phyloP scores from a whole-genome alignment of 768 basidiomycete genomes.

The Panellus pusillus region DNA sequence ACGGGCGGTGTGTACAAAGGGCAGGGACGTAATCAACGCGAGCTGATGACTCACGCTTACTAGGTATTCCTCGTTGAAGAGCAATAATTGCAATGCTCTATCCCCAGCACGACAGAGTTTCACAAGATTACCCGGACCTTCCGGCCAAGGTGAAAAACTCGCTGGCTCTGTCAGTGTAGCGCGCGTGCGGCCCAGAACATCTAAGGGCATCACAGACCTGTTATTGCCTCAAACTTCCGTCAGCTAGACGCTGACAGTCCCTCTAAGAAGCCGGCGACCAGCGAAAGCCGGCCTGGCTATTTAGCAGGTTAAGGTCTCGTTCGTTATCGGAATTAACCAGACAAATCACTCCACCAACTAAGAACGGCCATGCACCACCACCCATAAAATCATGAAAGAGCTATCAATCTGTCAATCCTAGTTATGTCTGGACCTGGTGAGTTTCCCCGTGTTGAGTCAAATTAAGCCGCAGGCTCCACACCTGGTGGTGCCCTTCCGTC shows the following conservation, averaged over 20 bases:
- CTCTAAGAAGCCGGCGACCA: conserved; percentile 83
- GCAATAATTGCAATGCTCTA: too few relatives aligned
- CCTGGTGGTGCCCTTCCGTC: conserved; percentile 63
- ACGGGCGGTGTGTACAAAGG: too few relatives aligned
- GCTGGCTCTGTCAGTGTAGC: too few relatives aligned
- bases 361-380: conserved; percentile 90
- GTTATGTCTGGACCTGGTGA: conserved; percentile 79
- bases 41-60: too few relatives aligned
- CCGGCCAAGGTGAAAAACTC: too few relatives aligned
- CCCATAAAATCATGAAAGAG: conserved; percentile 85
- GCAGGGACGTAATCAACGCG: too few relatives aligned
- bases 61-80: too few relatives aligned
- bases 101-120: too few relatives aligned
- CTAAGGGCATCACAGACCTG: too few relatives aligned
- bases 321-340: conserved; percentile 96
- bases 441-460: conserved; percentile 83
- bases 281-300: conserved; percentile 78
- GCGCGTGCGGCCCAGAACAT: too few relatives aligned
- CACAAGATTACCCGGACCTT: too few relatives aligned
- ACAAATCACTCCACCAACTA: conserved; percentile 94
- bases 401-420: conserved; percentile 81
- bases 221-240: too few relatives aligned
- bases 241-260: conserved; percentile 79
- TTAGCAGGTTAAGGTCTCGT: conserved; percentile 93
- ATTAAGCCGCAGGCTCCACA: conserved; percentile 78